phyloP scores from a whole-genome alignment of 1,284 basidiomycete species.

The Meripilus lineatus region DNA sequence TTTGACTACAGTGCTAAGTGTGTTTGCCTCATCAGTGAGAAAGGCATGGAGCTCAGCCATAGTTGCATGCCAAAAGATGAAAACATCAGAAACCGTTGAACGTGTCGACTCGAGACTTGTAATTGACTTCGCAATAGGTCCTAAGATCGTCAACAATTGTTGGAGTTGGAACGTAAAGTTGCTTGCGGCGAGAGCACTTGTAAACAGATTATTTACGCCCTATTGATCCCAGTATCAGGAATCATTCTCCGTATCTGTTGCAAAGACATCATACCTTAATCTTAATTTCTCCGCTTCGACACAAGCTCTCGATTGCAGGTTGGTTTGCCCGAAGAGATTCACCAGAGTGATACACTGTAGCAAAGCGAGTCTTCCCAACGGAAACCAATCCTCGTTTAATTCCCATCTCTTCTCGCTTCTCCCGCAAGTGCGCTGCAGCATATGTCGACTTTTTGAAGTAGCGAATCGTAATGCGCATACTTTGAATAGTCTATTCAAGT shows the following conservation, averaged over 20 bases:
- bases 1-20: not conserved
- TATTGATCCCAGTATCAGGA: no score
- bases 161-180: not conserved
- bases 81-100: slow-evolving; percentile 8
- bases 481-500: slow-evolving; percentile 12
- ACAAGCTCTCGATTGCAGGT: slow-evolving; percentile 4
- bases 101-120: slow-evolving; percentile 6
- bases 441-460: slow-evolving; percentile 22
- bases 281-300: not conserved
- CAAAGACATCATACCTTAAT: slow-evolving; percentile 5
- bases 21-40: not conserved
- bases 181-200: not conserved
- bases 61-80: slow-evolving; percentile 6
- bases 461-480: slow-evolving; percentile 14
- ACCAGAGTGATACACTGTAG: slow-evolving; percentile 4
- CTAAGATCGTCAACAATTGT: not conserved
- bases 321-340: not conserved
- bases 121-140: slow-evolving; percentile 1
- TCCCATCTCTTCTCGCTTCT: slow-evolving; percentile 9
- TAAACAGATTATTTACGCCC: no score
- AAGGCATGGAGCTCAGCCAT: slow-evolving; percentile 4
- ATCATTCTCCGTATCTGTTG: no score
- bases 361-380: slow-evolving; percentile 7
- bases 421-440: slow-evolving; percentile 13
- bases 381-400: slow-evolving; percentile 15